Evolutionary conservation across 257 asterid species (phyloP), one percentile per base, ranked within the genome.

Genomic region (Asclepias syriaca): DNA sequence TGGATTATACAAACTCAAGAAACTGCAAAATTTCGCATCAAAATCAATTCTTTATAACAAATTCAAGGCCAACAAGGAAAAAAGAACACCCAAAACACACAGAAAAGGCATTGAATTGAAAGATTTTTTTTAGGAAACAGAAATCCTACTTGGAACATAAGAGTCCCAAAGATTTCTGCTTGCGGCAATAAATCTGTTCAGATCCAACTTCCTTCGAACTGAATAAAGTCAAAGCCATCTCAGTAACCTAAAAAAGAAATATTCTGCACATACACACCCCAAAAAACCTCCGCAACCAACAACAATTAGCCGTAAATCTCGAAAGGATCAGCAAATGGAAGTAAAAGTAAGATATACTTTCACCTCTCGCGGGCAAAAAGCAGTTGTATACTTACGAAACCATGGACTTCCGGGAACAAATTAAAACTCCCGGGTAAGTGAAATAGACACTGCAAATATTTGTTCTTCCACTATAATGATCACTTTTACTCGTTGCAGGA

Each of bases 141-240:
- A 60, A n/a, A 68, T 3, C 65, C 22, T 81, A 94, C 98, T 94
- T 94, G 74, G 99, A 87, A 84, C 99, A 95, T 12, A 94, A 67
- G 18, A 94, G 96, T 22, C 98, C 98, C 13, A 94, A 89, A 1
- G 98, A 94, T 76, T 95, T 95, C 86, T 95, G 98, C 68, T 95
- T 92, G 0, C 99, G 91, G 84, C 96, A 91, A 34, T 95, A 95
- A n/a, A 74, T 66, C 7, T 84, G 90, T 63, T 74, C 81, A 74
- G 93, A 84, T 86, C 91, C 90, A 79, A 91, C 79, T 24, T 87
- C 95, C 59, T 72, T 65, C 3, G 78, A 74, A 27, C 66, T 39
- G 27, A 80, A 82, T 39, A 77, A 59, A 68, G 79, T 84, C 81
- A 81, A 56, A 6, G 60, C 73, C 74, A 73, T 27, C 32, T 45